These are phyloP conservation scores for Diospyros lotus DNA, from an alignment of 148 eudicot genomes.

Conservation along the genomic window DNA sequence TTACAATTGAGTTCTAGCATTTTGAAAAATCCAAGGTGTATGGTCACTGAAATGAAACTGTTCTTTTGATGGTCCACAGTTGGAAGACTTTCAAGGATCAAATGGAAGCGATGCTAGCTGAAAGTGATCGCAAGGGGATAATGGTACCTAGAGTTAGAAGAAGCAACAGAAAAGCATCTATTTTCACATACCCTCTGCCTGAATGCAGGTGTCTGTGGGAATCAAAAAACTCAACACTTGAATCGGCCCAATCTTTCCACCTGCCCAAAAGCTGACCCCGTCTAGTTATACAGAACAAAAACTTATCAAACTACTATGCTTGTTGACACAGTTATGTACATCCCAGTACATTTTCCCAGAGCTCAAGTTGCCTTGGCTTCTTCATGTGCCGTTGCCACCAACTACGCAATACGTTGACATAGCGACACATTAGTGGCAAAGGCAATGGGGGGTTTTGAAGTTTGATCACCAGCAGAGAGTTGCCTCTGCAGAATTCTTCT, in stretches of 20 bases:
- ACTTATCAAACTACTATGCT: too few species aligned
- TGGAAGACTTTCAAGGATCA: constrained; percentile 62
- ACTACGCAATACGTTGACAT: not conserved
- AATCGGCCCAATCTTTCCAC: constrained; percentile 16
- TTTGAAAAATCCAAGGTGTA: not conserved
- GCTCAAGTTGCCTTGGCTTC: not conserved
- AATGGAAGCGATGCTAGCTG: constrained; percentile 64
- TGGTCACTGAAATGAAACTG: not conserved
- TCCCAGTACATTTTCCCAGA: not conserved
- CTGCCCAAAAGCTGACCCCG: constrained; percentile 12
- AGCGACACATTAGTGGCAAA: not conserved
- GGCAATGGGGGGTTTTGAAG: not conserved
- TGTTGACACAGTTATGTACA: not conserved
- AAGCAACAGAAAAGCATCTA: constrained; percentile 55
- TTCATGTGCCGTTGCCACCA: not conserved
- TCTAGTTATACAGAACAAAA: not conserved
- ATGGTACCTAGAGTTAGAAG: constrained; percentile 53
- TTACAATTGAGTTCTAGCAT: not conserved
- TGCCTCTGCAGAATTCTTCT: not conserved
- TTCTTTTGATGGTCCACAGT: constrained; percentile 34
- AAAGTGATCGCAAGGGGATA: constrained; percentile 77
- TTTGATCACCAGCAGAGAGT: not conserved
- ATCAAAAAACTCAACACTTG: constrained; percentile 41
- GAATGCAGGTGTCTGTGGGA: constrained; percentile 71
- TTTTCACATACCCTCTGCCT: constrained; percentile 68